phyloP scores from a whole-genome alignment of 1,139 yeast genomes.

The Debaryomycetaceae sp. region DNA sequence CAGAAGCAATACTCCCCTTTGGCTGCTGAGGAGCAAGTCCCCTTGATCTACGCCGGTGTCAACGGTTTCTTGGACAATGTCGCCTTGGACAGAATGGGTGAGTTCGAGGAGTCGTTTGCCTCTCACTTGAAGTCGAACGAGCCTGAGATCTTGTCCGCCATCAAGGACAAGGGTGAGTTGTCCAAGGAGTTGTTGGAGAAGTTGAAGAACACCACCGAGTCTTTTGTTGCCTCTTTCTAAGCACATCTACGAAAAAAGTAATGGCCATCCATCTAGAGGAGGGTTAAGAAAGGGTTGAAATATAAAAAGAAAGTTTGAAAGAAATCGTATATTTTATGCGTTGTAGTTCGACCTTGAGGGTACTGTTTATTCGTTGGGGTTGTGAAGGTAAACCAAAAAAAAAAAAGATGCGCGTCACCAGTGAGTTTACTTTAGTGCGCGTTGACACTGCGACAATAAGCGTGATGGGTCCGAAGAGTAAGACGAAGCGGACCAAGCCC shows the following conservation, averaged over 20 bases:
- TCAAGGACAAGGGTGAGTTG: conserved; percentile 87
- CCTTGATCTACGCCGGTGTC: conserved; percentile 98
- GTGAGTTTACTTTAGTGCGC: not conserved
- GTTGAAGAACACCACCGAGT: conserved; percentile 87
- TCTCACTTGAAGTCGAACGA: conserved; percentile 89
- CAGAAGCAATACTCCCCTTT: conserved; percentile 97
- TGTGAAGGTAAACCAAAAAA: not conserved
- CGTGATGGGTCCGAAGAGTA: conserved; percentile 1
- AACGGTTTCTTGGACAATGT: conserved; percentile 95
- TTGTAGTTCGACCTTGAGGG: not conserved
- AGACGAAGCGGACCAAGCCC: not conserved
- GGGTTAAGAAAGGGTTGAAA: conserved; percentile 1
- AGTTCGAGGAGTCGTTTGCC: conserved; percentile 90
- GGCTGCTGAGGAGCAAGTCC: conserved; percentile 99
- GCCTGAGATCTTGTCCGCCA: conserved; percentile 74
- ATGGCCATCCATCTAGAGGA: conserved; percentile 1
- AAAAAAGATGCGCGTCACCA: too few species aligned
- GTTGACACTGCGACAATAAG: too few species aligned
- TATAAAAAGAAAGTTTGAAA: conserved; percentile 1
- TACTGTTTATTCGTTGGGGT: not conserved
- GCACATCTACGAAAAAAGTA: too few species aligned
- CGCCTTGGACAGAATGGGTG: conserved; percentile 82
- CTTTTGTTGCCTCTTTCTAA: conserved; percentile 84
- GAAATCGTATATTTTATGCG: not conserved
- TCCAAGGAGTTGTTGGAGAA: conserved; percentile 81